Evolutionary conservation across 129 eudicot species (phyloP), one percentile per base, ranked within the genome.

Genomic region (Pseudognaphalium luteoalbum): DNA sequence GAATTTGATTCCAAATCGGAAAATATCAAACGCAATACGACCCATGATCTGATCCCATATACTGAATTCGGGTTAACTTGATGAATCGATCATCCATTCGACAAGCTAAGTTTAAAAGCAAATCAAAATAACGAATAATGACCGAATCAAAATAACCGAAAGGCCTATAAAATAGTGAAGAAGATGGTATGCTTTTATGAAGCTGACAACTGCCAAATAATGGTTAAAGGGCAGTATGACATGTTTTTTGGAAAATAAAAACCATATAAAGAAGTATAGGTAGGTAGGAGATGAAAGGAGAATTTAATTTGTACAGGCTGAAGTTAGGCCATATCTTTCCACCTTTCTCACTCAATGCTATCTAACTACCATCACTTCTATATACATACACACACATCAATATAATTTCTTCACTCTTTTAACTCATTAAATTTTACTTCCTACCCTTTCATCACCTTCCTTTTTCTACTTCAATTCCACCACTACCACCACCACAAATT

Each of bases 271-370:
- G 80, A 80, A 80, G 80, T 61, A 58, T 58, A 67, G 71, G 84
- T 80, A 44, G 84, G 78, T 80, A 58, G 84, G 63, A 80, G 84
- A 80, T 80, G 58, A 80, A 82, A 82, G 78, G 39, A 20, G 81
- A 77, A 82, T 82, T 82, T 63, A 82, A 82, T 82, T 71, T 82
- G 66, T 65, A 82, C 82, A 82, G 81, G 52, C 77, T 79, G 37
- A 82, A 77, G 64, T 77, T 71, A 32, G 69, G 75, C 82, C 73
- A 75, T 76, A 76, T 73, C 65, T 75, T 74, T 80, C 84, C 80
- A 80, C 77, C 82, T 71, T 72, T 76, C 78, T 65, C 82, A 76
- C 74, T 82, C 85, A 82, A 82, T 77, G 85, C 82, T 56, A 71
- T 71, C 73, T 47, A 82, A 82, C 82, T 5, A 77, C 85, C 82